Conservation (phyloP, 805 yeast genomes). For the Yarrowia divulgata region DNA sequence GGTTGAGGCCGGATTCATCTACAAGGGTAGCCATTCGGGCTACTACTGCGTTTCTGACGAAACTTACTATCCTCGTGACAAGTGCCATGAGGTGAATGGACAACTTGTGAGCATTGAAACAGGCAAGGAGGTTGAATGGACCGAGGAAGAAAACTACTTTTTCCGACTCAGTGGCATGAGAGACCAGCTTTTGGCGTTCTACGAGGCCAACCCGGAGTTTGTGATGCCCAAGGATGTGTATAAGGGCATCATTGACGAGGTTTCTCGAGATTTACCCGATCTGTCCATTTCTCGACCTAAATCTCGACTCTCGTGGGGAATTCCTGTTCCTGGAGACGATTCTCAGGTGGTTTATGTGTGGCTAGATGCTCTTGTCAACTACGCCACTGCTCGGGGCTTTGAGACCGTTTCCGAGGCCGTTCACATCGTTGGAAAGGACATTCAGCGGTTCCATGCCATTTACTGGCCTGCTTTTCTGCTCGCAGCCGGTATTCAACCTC, state of each 20-base stretch:
- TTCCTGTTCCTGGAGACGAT: constrained; percentile 80
- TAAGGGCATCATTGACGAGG: constrained; percentile 62
- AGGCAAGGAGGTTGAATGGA: constrained; percentile 74
- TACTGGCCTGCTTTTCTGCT: constrained; percentile 93
- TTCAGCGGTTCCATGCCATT: constrained; percentile 82
- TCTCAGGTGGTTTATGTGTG: constrained; percentile 90
- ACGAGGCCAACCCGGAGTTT: constrained; percentile 61
- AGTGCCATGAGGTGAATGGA: constrained; percentile 46
- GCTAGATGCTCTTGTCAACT: constrained; percentile 93
- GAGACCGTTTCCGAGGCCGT: constrained; percentile 59
- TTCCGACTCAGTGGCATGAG: constrained; percentile 74
- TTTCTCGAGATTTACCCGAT: constrained; percentile 62
- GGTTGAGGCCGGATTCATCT: constrained; percentile 67
- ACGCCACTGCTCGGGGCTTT: constrained; percentile 74
- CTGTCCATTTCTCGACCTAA: constrained; percentile 88
- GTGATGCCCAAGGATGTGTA: constrained; percentile 71
- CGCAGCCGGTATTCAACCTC: constrained; percentile 78
- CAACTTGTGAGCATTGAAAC: constrained; percentile 63
- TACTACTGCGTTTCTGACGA: constrained; percentile 97
- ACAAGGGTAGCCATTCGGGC: constrained; percentile 84
- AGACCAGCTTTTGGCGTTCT: constrained; percentile 57
- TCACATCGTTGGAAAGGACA: constrained; percentile 92
- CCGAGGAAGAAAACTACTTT: constrained; percentile 85
- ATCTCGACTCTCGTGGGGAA: constrained; percentile 84
- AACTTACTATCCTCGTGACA: constrained; percentile 73